Evolutionary conservation across 768 basidiomycete genomes (phyloP), one percentile per base, ranked within the genome.

Genomic region (Naematelia encephala): DNA sequence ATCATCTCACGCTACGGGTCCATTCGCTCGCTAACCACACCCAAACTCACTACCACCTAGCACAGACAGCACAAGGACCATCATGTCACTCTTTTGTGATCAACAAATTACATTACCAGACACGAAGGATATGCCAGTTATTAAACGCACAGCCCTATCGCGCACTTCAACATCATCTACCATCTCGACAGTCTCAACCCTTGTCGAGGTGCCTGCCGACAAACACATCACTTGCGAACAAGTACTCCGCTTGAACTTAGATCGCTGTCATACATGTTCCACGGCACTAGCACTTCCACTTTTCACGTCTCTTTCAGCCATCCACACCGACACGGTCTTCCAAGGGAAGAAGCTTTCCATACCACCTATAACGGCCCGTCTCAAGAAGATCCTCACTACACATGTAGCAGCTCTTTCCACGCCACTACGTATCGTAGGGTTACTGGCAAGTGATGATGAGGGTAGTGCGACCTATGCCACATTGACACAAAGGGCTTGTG

Each of bases 401-500:
- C 29, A 34, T 13, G 28, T 51, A 43, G 29, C 27, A 11, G 27
- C 3, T 45, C 21, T 28, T 2, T 45, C 39, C 39, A 30, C 60
- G 3, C 51, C 44, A 14, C 52, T 60, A 16, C 25, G 42, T 13
- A 57, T 67, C 26, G 65, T 67, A n/a, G 65, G 65, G 0, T 51
- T 67, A 1, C 56, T 67, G 16, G 63, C 63, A 13, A 60, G 57
- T 12, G 45, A 23, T 8, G 65, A 62, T 29, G 21, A 21, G 27
- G 65, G 61, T 0, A 60, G 65, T 34, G 51, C 26, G 39, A 57
- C 48, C 53, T 67, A 67, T 47, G 56, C 65, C 23, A 39, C 43
- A 44, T 30, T 51, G 51, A 63, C 59, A 2, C 44, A 46, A 1
- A 34, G 48, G 19, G 42, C 54, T 2, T 60, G 49, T 22, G 23